Evolutionary conservation across 192 early-diverging fungal genomes (phyloP), one percentile per base, ranked within the genome.

Genomic region (Chytriomyces sp.): DNA sequence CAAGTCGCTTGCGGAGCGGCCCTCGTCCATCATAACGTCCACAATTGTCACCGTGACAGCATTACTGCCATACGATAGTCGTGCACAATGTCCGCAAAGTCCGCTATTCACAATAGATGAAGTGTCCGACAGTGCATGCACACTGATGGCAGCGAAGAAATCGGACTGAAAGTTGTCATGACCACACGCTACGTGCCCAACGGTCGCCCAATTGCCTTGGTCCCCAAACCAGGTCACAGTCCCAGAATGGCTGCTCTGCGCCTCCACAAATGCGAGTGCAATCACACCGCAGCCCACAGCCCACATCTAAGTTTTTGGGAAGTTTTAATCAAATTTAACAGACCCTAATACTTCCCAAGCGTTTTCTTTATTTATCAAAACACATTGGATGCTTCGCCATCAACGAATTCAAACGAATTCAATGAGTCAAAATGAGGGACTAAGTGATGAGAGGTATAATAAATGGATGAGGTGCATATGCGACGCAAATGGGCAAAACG

Each of bases 191-290:
- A 30, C 14, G 28, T 14, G 30, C 8, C 59, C 59, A 37, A 61
- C 59, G 17, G 32, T 61, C 36, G 30, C 37, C 59, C 59, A 61
- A 3, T 61, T 30, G 0, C 59, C 59, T 1, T 8, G 17, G 34
- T 61, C 59, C 17, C 59, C 59, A 37, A 36, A 61, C 59, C 59
- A 61, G 3, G 32, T 25, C 59, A 61, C 38, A 10, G 28, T 30
- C 10, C 59, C 59, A 14, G 36, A 19, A 26, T 61, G 12, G 1
- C 6, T 7, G 12, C 7, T 0, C 2, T 37, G 30, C 5, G 54
- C 54, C 10, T 10, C 6, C 5, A 26, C 54, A 6, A 5, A 10
- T 26, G 26, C 10, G 5, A 56, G 54, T 26, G n/a, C n/a, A n/a
- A 56, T 6, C 54, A 56, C 7, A 8, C 41, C 7, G 8, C 41